Conservation (phyloP, 768 basidiomycete genomes). For the Psilocybe cubensis region DNA sequence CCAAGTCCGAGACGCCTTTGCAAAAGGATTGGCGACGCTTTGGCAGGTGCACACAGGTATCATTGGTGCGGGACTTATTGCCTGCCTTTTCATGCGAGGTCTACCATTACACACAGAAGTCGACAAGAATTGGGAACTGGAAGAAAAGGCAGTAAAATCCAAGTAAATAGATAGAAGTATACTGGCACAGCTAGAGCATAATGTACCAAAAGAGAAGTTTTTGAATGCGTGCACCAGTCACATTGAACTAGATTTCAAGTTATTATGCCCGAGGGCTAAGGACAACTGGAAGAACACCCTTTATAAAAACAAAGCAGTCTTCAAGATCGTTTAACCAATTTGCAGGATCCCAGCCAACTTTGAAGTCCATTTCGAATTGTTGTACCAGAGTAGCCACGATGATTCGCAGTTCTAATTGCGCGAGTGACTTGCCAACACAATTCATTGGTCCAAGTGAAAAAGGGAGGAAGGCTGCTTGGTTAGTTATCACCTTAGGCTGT, state of each 20-base stretch:
- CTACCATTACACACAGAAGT: conserved; percentile 31
- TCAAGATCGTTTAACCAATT: neutral
- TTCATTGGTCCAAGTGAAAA: conserved; percentile 51
- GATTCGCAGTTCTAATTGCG: conserved; percentile 35
- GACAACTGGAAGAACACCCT: neutral
- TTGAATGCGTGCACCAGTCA: too few species aligned
- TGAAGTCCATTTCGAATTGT: neutral
- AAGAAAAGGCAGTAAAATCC: conserved; percentile 18
- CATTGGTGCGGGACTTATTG: conserved; percentile 36
- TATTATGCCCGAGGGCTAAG: neutral
- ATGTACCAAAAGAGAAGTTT: too few species aligned
- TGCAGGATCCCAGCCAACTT: neutral
- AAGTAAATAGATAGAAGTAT: too few species aligned
- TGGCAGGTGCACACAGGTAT: conserved; percentile 50
- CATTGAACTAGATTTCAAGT: too few species aligned
- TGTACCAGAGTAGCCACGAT: neutral
- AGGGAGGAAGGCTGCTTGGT: conserved; percentile 37
- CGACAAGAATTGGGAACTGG: conserved; percentile 34
- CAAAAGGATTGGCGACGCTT: conserved; percentile 37
- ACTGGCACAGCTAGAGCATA: too few species aligned
- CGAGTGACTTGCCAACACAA: conserved; percentile 48
- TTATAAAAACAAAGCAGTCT: neutral
- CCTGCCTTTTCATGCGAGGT: conserved; percentile 35
- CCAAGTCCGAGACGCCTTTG: conserved; percentile 46
- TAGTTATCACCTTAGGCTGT: neutral